These are phyloP conservation scores for Fusarium sp. DNA, from an alignment of 2,329 filamentous ascomycete genomes.

Conservation along the genomic window DNA sequence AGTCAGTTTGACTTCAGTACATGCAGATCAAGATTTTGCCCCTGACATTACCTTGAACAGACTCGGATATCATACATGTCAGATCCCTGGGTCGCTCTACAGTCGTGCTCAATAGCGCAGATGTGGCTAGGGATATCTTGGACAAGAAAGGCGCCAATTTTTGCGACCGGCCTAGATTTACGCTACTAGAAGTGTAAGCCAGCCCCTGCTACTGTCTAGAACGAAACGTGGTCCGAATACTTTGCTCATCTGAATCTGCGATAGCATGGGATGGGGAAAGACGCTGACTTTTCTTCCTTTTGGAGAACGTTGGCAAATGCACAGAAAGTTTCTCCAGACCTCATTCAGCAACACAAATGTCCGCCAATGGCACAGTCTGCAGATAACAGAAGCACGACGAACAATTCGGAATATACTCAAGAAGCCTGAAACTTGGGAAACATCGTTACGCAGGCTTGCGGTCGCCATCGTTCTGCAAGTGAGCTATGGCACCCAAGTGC, in stretches of 20 bases:
- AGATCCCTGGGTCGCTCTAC: conserved; percentile 45
- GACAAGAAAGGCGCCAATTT: conserved; percentile 56
- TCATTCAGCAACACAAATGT: conserved; percentile 52
- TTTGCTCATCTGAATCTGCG: background rate
- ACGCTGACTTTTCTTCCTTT: conserved; percentile 58
- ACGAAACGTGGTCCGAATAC: background rate
- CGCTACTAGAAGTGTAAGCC: conserved; percentile 48
- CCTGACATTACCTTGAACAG: conserved; percentile 14
- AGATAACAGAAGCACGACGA: conserved; percentile 35
- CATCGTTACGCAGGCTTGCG: conserved; percentile 42
- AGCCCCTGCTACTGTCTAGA: background rate
- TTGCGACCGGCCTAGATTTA: conserved; percentile 55
- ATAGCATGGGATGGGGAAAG: conserved; percentile 56
- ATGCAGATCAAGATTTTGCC: background rate
- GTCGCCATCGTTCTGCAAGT: conserved; percentile 47
- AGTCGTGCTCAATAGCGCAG: conserved; percentile 41
- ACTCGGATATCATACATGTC: conserved; percentile 46
- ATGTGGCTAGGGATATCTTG: conserved; percentile 53
- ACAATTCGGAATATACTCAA: conserved; percentile 36
- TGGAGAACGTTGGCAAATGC: conserved; percentile 53
- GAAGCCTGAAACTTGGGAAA: conserved; percentile 38
- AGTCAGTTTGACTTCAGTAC: conserved; percentile 18
- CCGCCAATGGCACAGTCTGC: conserved; percentile 39
- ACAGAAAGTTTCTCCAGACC: conserved; percentile 55
- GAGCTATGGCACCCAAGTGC: conserved; percentile 45